Evolutionary conservation across 805 yeast species (phyloP), one percentile per base, ranked within the genome.

Genomic region (Groenewaldozyma salmanticensis): DNA sequence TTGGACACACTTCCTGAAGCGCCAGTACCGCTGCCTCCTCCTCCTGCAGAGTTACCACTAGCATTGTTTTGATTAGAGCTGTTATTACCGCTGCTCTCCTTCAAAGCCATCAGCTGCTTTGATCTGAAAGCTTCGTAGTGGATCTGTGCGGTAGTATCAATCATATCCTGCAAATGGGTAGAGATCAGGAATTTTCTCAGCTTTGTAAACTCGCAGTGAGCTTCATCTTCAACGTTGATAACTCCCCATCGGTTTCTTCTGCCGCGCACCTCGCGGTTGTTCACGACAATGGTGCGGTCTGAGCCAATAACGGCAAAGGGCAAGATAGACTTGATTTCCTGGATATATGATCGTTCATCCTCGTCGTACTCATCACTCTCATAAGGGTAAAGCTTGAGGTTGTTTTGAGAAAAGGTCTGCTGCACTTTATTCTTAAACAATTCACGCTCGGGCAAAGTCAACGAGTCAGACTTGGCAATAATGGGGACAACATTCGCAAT

Each of bases 221-320:
- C 75, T 40, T 85, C 87, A 65, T 92, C 95, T 66, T 88, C 96
- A 46, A 92, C 85, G 61, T 87, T 84, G 56, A 90, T 81, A 15
- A 81, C 72, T 19, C 96, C 96, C 95, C 96, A 90, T 58, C 81
- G 79, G 42, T 94, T 87, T 66, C 83, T 79, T 66, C 97, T 79
- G 38, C 96, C 96, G 54, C 90, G 81, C 35, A 87, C 82, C 20
- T 72, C 66, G 54, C 80, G 83, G 55, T 79, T 77, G 55, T 79
- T 77, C 40, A 82, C 70, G 41, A 76, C 73, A 48, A 84, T 74
- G 52, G 81, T 81, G 43, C 72, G 76, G 59, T 86, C 94, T 9
- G 95, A 81, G 34, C 97, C 98, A 43, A 88, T 86, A 31, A 90
- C 77, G 1, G 97, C 97, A 68, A 92, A 90, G 21, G 98, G 98